Percentiles rank a stretch among this genome's conserved stretches.
Conservation (phyloP, 2,329 filamentous ascomycete species). For the Microthyrium microscopicum region DNA sequence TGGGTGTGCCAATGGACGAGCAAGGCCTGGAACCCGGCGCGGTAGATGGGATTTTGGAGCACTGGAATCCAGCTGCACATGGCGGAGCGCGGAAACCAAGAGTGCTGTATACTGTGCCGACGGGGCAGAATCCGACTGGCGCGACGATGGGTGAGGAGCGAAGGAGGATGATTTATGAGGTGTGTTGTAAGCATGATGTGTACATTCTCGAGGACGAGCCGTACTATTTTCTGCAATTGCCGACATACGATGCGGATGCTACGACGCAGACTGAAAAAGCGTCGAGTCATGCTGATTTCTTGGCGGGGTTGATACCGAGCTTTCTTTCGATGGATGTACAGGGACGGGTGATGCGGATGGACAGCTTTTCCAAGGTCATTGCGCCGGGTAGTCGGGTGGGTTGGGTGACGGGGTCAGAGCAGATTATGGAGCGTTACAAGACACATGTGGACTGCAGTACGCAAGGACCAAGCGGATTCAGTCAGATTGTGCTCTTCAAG, state of each 20-base stretch:
- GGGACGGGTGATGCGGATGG: slow-evolving; percentile 75
- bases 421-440: slow-evolving; percentile 68
- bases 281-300: slow-evolving; percentile 51
- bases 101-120: slow-evolving; percentile 56
- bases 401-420: slow-evolving; percentile 77
- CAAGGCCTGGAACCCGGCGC: slow-evolving; percentile 45
- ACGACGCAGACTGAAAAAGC: slow-evolving; percentile 38
- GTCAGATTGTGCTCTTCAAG: slow-evolving; percentile 73
- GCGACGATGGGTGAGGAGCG: slow-evolving; percentile 57
- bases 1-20: slow-evolving; percentile 47
- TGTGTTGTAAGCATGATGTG: slow-evolving; percentile 71
- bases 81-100: slow-evolving; percentile 45
- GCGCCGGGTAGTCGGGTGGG: slow-evolving; percentile 67
- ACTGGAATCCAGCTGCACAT: slow-evolving; percentile 42
- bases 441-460: slow-evolving; percentile 70
- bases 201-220: slow-evolving; percentile 86
- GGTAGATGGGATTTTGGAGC: slow-evolving; percentile 45
- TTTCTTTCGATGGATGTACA: slow-evolving; percentile 68
- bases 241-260: slow-evolving; percentile 18
- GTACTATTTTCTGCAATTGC: slow-evolving; percentile 85
- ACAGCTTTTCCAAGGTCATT: slow-evolving; percentile 87
- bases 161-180: slow-evolving; percentile 54
- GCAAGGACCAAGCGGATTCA: slow-evolving; percentile 73
- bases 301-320: slow-evolving; percentile 55
- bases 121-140: slow-evolving; percentile 82